Evolutionary conservation across 768 basidiomycete species (phyloP).

Genomic region (Collybia sp.): DNA sequence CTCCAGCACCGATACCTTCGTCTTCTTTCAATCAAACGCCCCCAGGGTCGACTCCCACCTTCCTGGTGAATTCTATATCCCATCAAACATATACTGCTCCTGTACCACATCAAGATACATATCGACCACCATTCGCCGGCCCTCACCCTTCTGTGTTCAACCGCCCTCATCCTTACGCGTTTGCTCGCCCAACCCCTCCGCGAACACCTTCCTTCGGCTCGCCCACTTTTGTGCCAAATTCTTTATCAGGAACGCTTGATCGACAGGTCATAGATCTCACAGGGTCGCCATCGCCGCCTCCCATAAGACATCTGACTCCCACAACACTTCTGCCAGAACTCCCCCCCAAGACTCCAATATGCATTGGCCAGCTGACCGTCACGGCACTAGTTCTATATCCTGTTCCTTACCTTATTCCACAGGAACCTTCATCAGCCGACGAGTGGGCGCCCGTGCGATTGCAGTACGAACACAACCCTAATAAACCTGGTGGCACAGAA

Average conservation of each 20-base stretch:
- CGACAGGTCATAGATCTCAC: constrained; percentile 76
- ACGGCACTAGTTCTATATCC: constrained; percentile 87
- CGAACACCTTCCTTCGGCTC: constrained; percentile 15
- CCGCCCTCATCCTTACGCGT: constrained; percentile 18
- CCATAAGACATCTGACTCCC: constrained; percentile 20
- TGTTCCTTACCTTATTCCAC: constrained; percentile 55
- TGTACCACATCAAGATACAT: constrained; percentile 19
- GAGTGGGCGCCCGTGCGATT: constrained; percentile 72
- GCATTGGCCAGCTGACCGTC: constrained; percentile 80
- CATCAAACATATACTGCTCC: constrained; percentile 10
- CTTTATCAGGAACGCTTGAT: constrained; percentile 17
- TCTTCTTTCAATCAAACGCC: constrained; percentile 11
- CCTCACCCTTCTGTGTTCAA: constrained; percentile 29
- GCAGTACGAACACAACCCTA: constrained; percentile 63
- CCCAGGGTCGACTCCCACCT: constrained; percentile 10
- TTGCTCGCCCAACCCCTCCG: constrained; percentile 19
- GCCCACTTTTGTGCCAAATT: constrained; percentile 14
- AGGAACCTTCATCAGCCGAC: constrained; percentile 35
- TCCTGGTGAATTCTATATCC: constrained; percentile 14
- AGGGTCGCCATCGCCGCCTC: constrained; percentile 53
- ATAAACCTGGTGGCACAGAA: constrained; percentile 52
- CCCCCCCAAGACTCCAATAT: constrained; percentile 79
- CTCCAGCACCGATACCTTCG: constrained; percentile 18
- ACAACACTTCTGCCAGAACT: constrained; percentile 48
- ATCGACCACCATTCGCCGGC: constrained; percentile 50